Percentiles rank a stretch among this genome's conserved stretches.
These are phyloP conservation scores for Quercus engelmannii DNA, from an alignment of 306 rosid species.

Conservation along the genomic window DNA sequence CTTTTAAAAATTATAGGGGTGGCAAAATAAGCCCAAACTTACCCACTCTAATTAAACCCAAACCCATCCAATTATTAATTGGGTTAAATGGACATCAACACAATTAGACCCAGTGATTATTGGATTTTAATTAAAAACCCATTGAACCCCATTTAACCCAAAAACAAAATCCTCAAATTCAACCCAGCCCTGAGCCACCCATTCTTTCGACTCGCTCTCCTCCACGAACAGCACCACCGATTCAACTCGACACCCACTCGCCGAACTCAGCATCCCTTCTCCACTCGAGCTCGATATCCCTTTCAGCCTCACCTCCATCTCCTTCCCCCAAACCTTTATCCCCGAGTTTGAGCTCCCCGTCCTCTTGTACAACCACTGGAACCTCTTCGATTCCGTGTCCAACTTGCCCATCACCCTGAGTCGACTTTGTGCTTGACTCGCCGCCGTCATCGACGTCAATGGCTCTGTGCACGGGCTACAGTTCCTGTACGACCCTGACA, in stretches of 20 bases:
- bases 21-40: no score
- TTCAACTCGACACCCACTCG: background rate
- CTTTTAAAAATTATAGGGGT: no score
- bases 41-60: no score
- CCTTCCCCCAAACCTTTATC: conserved; percentile 76
- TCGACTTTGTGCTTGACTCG: conserved; percentile 46
- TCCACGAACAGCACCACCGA: no score
- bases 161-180: no score
- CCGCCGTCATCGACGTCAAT: background rate
- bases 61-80: no score
- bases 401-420: conserved; percentile 39
- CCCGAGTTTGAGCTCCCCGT: conserved; percentile 45
- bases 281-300: conserved; percentile 88
- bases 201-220: no score
- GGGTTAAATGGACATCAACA: no score
- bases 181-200: no score
- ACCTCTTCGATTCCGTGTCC: conserved; percentile 70
- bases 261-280: conserved; percentile 24
- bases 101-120: no score
- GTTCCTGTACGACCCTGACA: conserved; percentile 75
- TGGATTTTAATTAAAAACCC: no score
- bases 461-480: conserved; percentile 78
- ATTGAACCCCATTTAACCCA: no score
- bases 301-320: conserved; percentile 85
- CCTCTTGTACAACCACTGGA: conserved; percentile 68